Evolutionary conservation across 148 eudicot species (phyloP), one percentile per base, ranked within the genome.

Genomic region (Nepenthes mirabilis): DNA sequence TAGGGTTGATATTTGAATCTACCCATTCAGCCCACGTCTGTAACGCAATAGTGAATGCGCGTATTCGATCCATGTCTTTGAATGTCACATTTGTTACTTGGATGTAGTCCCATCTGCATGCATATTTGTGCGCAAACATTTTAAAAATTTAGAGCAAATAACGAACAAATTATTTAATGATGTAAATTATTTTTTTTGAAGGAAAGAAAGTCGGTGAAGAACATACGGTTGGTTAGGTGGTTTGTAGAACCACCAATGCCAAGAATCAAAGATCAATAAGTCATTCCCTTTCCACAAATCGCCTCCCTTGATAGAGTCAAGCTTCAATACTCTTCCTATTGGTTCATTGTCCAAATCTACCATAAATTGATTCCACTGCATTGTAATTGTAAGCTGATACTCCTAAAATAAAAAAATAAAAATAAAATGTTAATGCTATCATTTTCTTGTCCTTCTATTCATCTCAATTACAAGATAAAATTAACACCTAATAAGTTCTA

Each of bases 171-270:
- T 5, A 11, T 5, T 2, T 11, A 11, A 50, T 50, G 53, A 1
- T 6, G 53, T 2, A 50, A n/a, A 2, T 50, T 0, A 45, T 45
- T 45, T 6, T 6, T 45, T 23, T 23, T 23, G 0, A 23, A 23
- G 23, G 23, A 23, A 23, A 23, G 49, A 45, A 45, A 45, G 49
- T 6, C 7, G 49, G 9, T 35, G 6, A 5, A 37, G 23, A 43
- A 80, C 88, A 47, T 13, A 91, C 98, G 96, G 96, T 80, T 93
- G 97, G 0, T 77, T 40, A 1, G 82, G 63, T 11, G 93, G 96
- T 52, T 89, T 79, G 1, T 96, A 94, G 54, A 74, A 74, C 98
- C 98, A 93, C 98, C 98, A 93, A 66, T 85, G 98, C 96, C 96
- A 93, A 11, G 96, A 85, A 71, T 93, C 88, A 75, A 93, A 93